Conservation (phyloP, 2,329 filamentous ascomycete genomes). For the Ambrosiella cleistominuta region DNA sequence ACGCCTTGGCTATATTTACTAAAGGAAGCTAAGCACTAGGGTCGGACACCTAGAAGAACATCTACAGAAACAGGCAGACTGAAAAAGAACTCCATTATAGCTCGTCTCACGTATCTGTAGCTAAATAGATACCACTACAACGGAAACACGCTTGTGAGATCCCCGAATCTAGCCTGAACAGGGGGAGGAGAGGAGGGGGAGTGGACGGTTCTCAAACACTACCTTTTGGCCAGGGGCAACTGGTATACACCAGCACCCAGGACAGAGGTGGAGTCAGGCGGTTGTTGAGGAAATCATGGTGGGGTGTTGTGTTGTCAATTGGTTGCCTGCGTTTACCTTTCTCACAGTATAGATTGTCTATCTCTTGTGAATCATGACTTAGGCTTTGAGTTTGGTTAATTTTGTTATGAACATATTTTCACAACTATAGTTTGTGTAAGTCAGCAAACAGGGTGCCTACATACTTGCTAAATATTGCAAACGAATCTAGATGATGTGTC, state of each 20-base stretch:
- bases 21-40: no score
- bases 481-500: no score
- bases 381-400: background rate
- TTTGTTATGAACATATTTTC: no score
- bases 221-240: no score
- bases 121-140: no score
- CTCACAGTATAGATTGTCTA: background rate
- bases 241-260: no score
- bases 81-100: background rate
- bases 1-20: no score
- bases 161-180: background rate
- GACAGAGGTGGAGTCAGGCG: background rate
- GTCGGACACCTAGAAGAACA: no score
- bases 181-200: conserved; percentile 4
- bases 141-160: background rate
- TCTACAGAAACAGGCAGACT: background rate
- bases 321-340: background rate
- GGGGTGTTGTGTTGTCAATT: conserved; percentile 2
- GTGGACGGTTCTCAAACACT: background rate
- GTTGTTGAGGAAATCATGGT: background rate
- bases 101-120: no score
- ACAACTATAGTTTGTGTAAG: no score
- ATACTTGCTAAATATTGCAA: no score
- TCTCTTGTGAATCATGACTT: background rate
- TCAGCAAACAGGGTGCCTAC: no score